Conservation (phyloP, 257 asterid genomes). For the Perilla frutescens region DNA sequence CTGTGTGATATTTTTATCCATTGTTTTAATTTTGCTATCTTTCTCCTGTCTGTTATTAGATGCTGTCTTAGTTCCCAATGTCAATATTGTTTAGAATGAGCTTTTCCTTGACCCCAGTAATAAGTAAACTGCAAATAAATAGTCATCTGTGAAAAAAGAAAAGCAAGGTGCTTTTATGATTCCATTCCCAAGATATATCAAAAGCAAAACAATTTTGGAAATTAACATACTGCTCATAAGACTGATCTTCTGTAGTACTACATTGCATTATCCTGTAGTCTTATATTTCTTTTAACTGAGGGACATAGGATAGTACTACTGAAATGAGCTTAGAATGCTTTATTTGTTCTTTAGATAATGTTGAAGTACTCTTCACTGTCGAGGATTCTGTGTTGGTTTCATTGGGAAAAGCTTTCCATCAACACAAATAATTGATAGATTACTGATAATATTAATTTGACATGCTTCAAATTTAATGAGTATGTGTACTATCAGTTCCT, state of each 20-base stretch:
- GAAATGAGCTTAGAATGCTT: constrained; percentile 11
- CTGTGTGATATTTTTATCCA: constrained; percentile 1
- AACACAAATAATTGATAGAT: not conserved
- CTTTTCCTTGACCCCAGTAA: constrained; percentile 25
- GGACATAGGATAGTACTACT: not conserved
- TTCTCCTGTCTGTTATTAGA: constrained; percentile 21
- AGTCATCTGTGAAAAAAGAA: constrained; percentile 8
- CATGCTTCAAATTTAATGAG: constrained; percentile 11
- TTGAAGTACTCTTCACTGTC: not conserved
- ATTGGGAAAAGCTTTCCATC: constrained; percentile 3
- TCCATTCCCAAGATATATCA: not conserved
- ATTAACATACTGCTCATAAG: constrained; percentile 1
- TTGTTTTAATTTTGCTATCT: not conserved
- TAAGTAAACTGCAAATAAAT: not conserved
- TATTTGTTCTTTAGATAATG: constrained; percentile 15
- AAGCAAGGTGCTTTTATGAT: constrained; percentile 11
- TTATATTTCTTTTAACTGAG: not conserved
- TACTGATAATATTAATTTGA: not conserved
- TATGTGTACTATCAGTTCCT: not conserved
- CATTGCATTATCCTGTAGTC: constrained; percentile 6
- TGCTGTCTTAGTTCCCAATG: constrained; percentile 21
- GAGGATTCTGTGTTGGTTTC: constrained; percentile 11
- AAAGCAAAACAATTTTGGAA: constrained; percentile 3
- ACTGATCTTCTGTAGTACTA: not conserved
- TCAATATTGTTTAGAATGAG: constrained; percentile 5